These are phyloP conservation scores for Besnoitia besnoiti DNA, from an alignment of 169 alveolate species.

Conservation along the genomic window DNA sequence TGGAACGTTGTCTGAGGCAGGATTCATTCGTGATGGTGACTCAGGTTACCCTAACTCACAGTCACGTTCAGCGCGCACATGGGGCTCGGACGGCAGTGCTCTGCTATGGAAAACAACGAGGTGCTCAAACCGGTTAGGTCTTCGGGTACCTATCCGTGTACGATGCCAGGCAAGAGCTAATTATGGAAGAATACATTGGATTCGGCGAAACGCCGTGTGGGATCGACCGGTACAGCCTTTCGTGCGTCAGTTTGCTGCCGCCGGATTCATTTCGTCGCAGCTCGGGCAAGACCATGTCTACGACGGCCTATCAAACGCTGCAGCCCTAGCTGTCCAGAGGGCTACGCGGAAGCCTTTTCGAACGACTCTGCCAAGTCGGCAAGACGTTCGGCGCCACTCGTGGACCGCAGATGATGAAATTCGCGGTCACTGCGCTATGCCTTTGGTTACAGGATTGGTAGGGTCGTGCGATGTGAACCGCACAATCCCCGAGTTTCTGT, in stretches of 20 bases:
- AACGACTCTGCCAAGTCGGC: background rate
- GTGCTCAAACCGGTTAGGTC: no score
- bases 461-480: background rate
- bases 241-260: background rate
- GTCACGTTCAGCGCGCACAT: no score
- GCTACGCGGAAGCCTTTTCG: background rate
- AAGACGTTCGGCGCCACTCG: background rate
- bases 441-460: background rate
- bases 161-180: no score
- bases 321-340: background rate
- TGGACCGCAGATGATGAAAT: background rate
- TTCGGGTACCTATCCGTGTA: no score
- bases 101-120: no score
- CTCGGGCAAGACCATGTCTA: background rate
- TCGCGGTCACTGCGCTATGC: background rate
- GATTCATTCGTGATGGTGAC: no score
- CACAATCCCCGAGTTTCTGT: slow-evolving; percentile 9
- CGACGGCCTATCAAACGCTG: background rate
- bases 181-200: no score
- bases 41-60: no score
- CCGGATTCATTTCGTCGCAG: background rate
- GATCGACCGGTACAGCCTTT: no score
- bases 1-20: no score
- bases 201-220: no score
- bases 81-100: no score